A percentile compares a stretch with the other conserved stretches of the same genome.
These are phyloP conservation scores for Chrysophaeum taylorii DNA, from an alignment of 352 stramenopile genomes.

Conservation along the genomic window DNA sequence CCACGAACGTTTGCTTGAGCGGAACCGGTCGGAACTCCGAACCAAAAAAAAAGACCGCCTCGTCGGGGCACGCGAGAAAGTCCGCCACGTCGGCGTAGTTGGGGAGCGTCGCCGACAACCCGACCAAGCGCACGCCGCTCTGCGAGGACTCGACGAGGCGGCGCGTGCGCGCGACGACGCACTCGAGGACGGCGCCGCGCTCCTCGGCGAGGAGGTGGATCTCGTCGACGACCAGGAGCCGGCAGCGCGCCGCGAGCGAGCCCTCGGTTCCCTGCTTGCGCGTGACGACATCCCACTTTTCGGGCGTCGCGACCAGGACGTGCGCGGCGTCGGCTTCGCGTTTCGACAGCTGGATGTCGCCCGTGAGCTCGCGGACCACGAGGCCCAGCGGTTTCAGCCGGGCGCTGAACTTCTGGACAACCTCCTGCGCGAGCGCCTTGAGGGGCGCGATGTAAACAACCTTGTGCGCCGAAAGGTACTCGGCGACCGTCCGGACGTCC, in stretches of 20 bases:
- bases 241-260: constrained; percentile 66
- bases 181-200: constrained; percentile 96
- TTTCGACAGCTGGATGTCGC: constrained; percentile 95
- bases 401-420: constrained; percentile 93
- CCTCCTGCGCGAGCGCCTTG: constrained; percentile 96
- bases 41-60: constrained; percentile 94
- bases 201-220: constrained; percentile 97
- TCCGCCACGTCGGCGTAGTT: constrained; percentile 97
- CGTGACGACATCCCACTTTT: constrained; percentile 99
- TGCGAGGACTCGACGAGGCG: constrained; percentile 94
- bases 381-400: constrained; percentile 64
- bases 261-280: constrained; percentile 75
- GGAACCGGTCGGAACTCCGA: constrained; percentile 92
- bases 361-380: constrained; percentile 83
- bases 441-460: constrained; percentile 93
- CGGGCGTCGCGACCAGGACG: constrained; percentile 94
- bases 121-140: constrained; percentile 91
- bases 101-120: constrained; percentile 92
- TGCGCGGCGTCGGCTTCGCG: constrained; percentile 72
- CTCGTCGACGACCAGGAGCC: constrained; percentile 98
- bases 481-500: constrained; percentile 23
- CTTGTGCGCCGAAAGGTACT: constrained; percentile 39
- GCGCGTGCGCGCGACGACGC: constrained; percentile 92
- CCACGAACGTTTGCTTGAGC: constrained; percentile 96
- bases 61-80: constrained; percentile 84